Conservation (phyloP, 129 eudicot species). For the Deinandra increscens region DNA sequence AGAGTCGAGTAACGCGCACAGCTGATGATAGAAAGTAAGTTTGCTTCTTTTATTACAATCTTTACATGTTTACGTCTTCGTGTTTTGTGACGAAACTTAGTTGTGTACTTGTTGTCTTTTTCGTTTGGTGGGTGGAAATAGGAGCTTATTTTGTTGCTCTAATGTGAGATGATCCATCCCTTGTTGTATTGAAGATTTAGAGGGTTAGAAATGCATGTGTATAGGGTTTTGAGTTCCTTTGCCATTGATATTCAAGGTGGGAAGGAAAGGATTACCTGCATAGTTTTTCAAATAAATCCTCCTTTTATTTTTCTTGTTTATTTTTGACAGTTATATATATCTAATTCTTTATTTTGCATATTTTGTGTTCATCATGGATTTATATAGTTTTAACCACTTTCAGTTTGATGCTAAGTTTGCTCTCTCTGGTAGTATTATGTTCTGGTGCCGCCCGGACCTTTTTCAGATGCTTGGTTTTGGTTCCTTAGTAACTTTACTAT, state of each 20-base stretch:
- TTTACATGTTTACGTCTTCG: constrained; percentile 22
- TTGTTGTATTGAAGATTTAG: constrained; percentile 36
- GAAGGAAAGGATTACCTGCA: constrained; percentile 34
- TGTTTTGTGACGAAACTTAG: constrained; percentile 33
- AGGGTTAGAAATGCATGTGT: constrained; percentile 45
- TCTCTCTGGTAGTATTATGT: no score
- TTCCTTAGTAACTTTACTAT: no score
- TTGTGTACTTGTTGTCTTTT: constrained; percentile 21
- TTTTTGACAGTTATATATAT: no score
- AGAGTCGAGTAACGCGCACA: constrained; percentile 6
- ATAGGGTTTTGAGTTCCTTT: constrained; percentile 47
- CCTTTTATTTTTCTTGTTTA: background rate
- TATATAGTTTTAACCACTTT: no score
- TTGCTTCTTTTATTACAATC: constrained; percentile 19
- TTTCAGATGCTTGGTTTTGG: no score
- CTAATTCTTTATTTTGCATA: no score
- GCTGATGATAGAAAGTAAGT: constrained; percentile 27
- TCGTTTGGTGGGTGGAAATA: constrained; percentile 16
- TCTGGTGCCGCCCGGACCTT: no score
- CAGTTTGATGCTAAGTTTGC: no score
- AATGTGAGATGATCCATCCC: constrained; percentile 39
- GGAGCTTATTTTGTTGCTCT: constrained; percentile 63
- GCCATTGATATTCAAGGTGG: constrained; percentile 41
- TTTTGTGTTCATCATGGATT: no score
- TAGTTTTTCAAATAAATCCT: constrained; percentile 27